Conservation (phyloP, 345 rosid genomes). For the Populus deltoides region DNA sequence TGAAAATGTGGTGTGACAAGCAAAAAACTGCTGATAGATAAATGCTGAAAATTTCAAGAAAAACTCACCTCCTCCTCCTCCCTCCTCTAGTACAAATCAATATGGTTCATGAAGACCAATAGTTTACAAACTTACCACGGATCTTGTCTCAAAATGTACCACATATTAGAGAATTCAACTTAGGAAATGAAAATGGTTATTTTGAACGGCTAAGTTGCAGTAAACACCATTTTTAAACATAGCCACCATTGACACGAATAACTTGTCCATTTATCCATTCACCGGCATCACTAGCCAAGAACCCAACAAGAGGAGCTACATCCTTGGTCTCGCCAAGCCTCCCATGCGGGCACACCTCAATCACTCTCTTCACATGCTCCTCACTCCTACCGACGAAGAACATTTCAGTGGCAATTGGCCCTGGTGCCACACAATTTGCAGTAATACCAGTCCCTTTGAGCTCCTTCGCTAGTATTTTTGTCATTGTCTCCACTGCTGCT, state of each 20-base stretch:
- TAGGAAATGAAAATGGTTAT: too few relatives aligned
- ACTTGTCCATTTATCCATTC: slow-evolving; percentile 41
- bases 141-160: too few relatives aligned
- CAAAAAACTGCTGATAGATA: too few relatives aligned
- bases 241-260: slow-evolving; percentile 34
- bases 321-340: slow-evolving; percentile 33
- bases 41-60: too few relatives aligned
- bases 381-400: slow-evolving; percentile 23
- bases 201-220: too few relatives aligned
- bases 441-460: slow-evolving; percentile 45
- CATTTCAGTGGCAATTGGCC: slow-evolving; percentile 38
- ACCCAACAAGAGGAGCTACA: slow-evolving; percentile 31
- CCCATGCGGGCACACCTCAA: slow-evolving; percentile 21
- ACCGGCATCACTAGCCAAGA: slow-evolving; percentile 31
- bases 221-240: neutral
- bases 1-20: too few relatives aligned
- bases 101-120: too few relatives aligned
- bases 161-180: too few relatives aligned
- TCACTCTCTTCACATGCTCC: slow-evolving; percentile 18
- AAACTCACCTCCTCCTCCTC: too few relatives aligned
- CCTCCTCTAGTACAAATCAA: too few relatives aligned
- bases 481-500: slow-evolving; percentile 39
- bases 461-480: slow-evolving; percentile 36
- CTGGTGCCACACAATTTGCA: slow-evolving; percentile 40
- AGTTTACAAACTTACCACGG: too few relatives aligned